These are phyloP conservation scores for Macrophomina tecta DNA, from an alignment of 2,329 filamentous ascomycete genomes.

Conservation along the genomic window DNA sequence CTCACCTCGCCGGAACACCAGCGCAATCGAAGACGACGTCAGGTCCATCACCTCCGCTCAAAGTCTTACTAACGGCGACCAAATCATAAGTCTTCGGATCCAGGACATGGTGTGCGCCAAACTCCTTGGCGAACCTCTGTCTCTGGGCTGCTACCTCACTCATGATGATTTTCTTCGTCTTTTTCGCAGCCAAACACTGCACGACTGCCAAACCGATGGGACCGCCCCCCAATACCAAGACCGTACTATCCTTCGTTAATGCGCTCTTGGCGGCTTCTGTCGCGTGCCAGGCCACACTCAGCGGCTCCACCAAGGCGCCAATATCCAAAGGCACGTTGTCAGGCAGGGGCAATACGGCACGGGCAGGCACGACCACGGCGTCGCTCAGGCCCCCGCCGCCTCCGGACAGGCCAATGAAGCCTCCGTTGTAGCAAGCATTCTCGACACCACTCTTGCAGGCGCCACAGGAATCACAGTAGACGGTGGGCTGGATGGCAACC, in stretches of 20 bases:
- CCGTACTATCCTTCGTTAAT: slow-evolving; percentile 48
- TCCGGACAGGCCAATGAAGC: slow-evolving; percentile 58
- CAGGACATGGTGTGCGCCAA: slow-evolving; percentile 62
- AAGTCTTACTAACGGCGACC: slow-evolving; percentile 50
- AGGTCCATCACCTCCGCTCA: slow-evolving; percentile 59
- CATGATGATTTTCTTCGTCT: slow-evolving; percentile 62
- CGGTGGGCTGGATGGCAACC: slow-evolving; percentile 66
- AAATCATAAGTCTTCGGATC: slow-evolving; percentile 60
- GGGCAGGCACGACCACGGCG: slow-evolving; percentile 58
- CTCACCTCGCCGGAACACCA: slow-evolving; percentile 57
- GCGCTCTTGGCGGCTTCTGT: neutral
- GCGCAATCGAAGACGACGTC: slow-evolving; percentile 69
- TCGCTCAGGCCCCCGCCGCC: slow-evolving; percentile 64
- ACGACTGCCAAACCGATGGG: slow-evolving; percentile 68
- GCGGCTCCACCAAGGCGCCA: slow-evolving; percentile 66
- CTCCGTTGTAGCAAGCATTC: slow-evolving; percentile 65
- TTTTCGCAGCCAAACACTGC: slow-evolving; percentile 62
- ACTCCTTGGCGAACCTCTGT: slow-evolving; percentile 58
- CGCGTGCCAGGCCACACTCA: slow-evolving; percentile 70
- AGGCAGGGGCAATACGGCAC: slow-evolving; percentile 58
- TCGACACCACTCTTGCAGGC: slow-evolving; percentile 60
- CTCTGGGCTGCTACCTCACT: slow-evolving; percentile 60
- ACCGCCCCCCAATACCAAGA: slow-evolving; percentile 65
- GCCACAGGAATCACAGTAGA: slow-evolving; percentile 63
- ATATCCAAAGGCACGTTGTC: slow-evolving; percentile 59